A percentile compares a stretch with the other conserved stretches of the same genome.
Conservation (phyloP, 129 eudicot species). For the Artemisia argyi region DNA sequence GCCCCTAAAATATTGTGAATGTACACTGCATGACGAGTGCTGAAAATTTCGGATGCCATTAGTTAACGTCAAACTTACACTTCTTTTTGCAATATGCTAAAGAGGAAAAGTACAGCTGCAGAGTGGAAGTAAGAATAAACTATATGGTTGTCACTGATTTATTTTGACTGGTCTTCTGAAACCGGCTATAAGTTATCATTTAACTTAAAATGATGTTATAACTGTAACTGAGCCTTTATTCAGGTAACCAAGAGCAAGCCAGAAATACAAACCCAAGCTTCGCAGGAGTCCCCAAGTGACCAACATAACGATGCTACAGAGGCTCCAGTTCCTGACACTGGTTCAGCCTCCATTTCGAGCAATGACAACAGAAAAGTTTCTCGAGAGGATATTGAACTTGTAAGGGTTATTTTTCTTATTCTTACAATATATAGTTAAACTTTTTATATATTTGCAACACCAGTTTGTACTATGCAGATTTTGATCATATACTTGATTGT, state of each 20-base stretch:
- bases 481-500: slow-evolving; percentile 19
- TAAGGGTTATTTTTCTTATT: slow-evolving; percentile 38
- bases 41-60: no score
- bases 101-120: no score
- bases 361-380: slow-evolving; percentile 90
- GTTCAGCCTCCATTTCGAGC: slow-evolving; percentile 87
- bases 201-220: no score
- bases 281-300: slow-evolving; percentile 86
- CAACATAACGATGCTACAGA: slow-evolving; percentile 65
- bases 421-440: neutral
- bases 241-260: slow-evolving; percentile 1
- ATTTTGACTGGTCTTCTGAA: no score
- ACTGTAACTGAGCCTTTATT: no score
- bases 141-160: no score
- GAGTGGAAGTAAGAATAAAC: no score
- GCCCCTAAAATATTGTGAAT: no score
- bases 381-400: slow-evolving; percentile 95
- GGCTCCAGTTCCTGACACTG: slow-evolving; percentile 79
- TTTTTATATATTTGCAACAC: slow-evolving; percentile 1
- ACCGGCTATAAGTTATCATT: no score
- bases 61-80: no score
- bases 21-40: no score
- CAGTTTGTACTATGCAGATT: neutral
- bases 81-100: no score
- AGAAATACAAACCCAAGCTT: slow-evolving; percentile 57